Base-by-base conservation (phyloP, 768 basidiomycete species). In the Podaxis pistillaris region DNA sequence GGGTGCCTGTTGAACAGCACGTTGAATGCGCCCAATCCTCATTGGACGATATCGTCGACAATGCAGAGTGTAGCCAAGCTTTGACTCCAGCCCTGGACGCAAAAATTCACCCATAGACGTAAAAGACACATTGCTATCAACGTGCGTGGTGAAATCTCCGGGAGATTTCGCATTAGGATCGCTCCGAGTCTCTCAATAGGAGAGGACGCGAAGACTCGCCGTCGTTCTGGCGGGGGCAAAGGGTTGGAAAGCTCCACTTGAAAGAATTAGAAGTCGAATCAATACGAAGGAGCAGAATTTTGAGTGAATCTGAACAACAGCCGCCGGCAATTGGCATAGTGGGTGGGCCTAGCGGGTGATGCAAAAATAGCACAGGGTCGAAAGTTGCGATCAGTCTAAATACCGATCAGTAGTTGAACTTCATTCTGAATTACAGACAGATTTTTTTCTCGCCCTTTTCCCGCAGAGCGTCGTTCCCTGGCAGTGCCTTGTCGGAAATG, bases 301-400 rank as follows among this genome's bases (percentile, higher is more conserved):
- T 12, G 44, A 17, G 56, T 44, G 22, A 15, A 24, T 22, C n/a
- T 56, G 19, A 46, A 22, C 8, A 30, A 44, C 44, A 57, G 22
- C 38, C 36, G 40, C 30, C 58, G 49, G 19, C 19, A 51, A 33
- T 33, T 2, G 33, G 8, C 33, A 9, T 9, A 30, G 30, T 30
- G 30, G 30, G 30, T 30, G 8, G 30, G 9, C 33, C 9, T 26
- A 2, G n/a, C 8, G 58, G 13, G 8, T 22, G 44, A 13, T 37
- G 52, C 60, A 55, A 62, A 62, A 46, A 47, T 62, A 47, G 38
- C 11, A 19, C 40, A 55, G 51, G 52, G 53, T 59, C 49, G 47
- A 33, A 58, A 24, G 24, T 57, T 30, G 26, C 24, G 19, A 44
- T 30, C 55, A 56, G 7, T 8, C 44, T 19, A 19, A 46, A 46